Conservation (phyloP, 2,329 filamentous ascomycete species). For the Xylaria sp. region DNA sequence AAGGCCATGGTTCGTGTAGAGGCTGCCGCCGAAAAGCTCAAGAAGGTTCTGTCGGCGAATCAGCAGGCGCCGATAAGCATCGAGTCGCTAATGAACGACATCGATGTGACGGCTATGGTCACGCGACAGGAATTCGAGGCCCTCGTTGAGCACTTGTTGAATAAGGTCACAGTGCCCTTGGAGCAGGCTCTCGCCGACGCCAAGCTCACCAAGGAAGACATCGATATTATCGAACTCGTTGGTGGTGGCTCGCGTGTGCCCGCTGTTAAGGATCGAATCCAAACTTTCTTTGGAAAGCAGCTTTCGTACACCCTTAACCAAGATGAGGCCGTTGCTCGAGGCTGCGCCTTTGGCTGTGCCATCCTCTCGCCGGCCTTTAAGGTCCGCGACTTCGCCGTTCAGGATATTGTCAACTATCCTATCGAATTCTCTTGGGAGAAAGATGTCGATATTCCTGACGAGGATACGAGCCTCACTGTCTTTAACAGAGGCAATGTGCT, state of each 20-base stretch:
- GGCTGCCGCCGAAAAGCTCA: constrained; percentile 91
- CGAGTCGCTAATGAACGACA: constrained; percentile 97
- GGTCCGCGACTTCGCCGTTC: constrained; percentile 95
- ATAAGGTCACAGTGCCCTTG: constrained; percentile 71
- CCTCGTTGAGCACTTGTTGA: constrained; percentile 82
- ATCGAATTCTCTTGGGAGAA: constrained; percentile 99
- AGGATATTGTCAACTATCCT: constrained; percentile 97
- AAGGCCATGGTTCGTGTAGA: constrained; percentile 88
- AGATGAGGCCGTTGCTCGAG: constrained; percentile 93
- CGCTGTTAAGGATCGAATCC: constrained; percentile 85
- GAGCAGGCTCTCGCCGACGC: constrained; percentile 95
- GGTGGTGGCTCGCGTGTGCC: constrained; percentile 95
- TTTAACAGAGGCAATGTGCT: constrained; percentile 97
- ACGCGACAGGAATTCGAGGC: constrained; percentile 94
- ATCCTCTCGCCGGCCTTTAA: constrained; percentile 97
- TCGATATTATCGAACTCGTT: constrained; percentile 90
- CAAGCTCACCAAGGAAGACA: constrained; percentile 87
- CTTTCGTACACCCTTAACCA: constrained; percentile 98
- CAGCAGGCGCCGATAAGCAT: constrained; percentile 91
- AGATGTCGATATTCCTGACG: constrained; percentile 95
- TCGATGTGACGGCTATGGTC: constrained; percentile 86
- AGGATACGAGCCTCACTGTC: constrained; percentile 95
- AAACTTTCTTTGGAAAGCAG: constrained; percentile 87
- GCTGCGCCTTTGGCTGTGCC: constrained; percentile 95
- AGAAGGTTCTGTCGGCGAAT: constrained; percentile 98